Base-by-base conservation (phyloP, 2,329 filamentous ascomycete genomes). In the Pseudogymnoascus sp. region DNA sequence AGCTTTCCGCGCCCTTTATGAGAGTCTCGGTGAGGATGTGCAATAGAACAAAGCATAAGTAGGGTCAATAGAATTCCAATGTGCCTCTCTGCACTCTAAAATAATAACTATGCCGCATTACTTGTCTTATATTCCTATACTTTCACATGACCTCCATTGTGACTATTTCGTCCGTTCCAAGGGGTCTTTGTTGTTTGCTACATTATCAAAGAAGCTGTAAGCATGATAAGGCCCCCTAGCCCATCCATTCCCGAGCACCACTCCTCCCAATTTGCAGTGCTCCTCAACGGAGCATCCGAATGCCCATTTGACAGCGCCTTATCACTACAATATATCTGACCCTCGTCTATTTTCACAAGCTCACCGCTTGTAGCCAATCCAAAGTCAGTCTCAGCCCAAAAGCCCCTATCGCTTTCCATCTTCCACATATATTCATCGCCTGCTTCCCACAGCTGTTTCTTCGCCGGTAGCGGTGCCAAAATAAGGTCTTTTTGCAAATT, bases 191-290 rank as follows among this genome's bases (percentile, higher is more conserved):
- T n/a, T 28, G 3, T 23, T 42, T n/a, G 16, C 64, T 65, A 67
- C 36, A 49, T 66, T 63, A 68, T 42, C 60, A 68, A 66, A 36
- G 75, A 76, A 69, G 78, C 77, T 70, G 76, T 75, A 69, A 80
- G 74, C 76, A 80, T 76, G 16, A 80, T 71, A 65, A 80, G 70
- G 2, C 72, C 74, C 12, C 78, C 78, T 66, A 80, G 69, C 31
- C 73, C 73, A 74, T 80, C 78, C 75, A 78, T 79, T 3, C 76
- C 77, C 4, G 74, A 71, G 62, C 76, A 79, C 78, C 77, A 80
- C 63, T 79, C 76, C 63, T 77, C 73, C 77, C 77, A 80, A 65
- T 69, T 72, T 23, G 65, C 72, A 59, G 23, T 66, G 21, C 63
- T 69, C 43, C 66, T 70, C 63, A 61, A 36, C 40, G 56, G 62